Evolutionary conservation across 2,329 filamentous ascomycete genomes (phyloP), one percentile per base, ranked within the genome.

Genomic region (Pyrenophora graminea): DNA sequence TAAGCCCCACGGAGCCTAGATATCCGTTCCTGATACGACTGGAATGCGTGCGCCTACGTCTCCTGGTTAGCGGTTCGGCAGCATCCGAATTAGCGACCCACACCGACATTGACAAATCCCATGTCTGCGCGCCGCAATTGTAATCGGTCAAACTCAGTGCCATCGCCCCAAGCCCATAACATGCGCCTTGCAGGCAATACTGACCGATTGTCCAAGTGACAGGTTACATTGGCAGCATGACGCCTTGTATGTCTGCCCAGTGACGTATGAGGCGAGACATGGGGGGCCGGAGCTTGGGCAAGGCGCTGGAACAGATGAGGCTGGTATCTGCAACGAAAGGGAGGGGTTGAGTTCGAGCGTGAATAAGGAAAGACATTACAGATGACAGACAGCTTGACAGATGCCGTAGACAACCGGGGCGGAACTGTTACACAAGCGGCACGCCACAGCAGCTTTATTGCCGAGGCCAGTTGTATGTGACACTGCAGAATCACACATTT

Each of bases 1-100:
- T 58, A 68, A 61, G 45, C 56, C 59, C 45, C 61, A 58, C 45
- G 55, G 52, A 33, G 59, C 60, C 39, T 69, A 68, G 59, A 52
- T 46, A 34, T 37, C 18, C 23, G 46, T 25, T 25, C 39, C 40
- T 27, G 39, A n/a, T 53, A 21, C 32, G 40, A 36, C 56, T 57
- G 58, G 64, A 67, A 66, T 64, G 27, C 56, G 56, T 59, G 59
- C 39, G 50, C 19, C 27, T 6, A 31, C 23, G 44, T 49, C 51
- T 55, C 60, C 56, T 51, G 59, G 51, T 57, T 39, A 45, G 36
- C 52, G 53, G 58, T 60, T 67, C 62, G 64, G 67, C 39, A 67
- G 58, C 49, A 67, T 53, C 67, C 66, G 66, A 63, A 51, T 51
- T 13, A 25, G 36, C 30, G 66, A 45, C 49, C 44, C 36, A 45